Base-by-base conservation (phyloP, 2,329 filamentous ascomycete genomes). In the Diaporthe citriasiana region DNA sequence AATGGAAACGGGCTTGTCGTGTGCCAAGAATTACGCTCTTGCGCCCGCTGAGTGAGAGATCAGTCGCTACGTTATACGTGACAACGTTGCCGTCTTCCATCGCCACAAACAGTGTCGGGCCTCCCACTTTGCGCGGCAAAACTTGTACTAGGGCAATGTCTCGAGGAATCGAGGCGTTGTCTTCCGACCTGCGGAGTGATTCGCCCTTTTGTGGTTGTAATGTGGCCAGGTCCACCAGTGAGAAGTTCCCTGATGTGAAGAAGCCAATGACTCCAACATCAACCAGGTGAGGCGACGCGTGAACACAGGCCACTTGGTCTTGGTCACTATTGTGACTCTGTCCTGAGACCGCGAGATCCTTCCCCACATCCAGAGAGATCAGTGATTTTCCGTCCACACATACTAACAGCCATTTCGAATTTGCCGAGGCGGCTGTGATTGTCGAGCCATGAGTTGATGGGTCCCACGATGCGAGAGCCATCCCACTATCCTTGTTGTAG, bases 11-110 rank as follows among this genome's bases (percentile, higher is more conserved):
- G 2, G 96, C 94, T 77, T 97, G 93, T 75, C 95, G 93, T 19
- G 94, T 96, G 33, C 97, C 96, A 17, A 99, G 86, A 1, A 96
- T 91, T 33, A 97, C 92, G 78, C 92, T 95, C 81, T 95, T 98
- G 76, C 93, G 91, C 0, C 91, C 89, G 0, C 91, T 92, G 3
- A 98, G 84, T 0, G 89, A 85, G 74, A 89, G 90, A n/a, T 89
- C 89, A 45, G 56, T 78, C 0, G 94, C 89, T 47, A 98, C 88
- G 42, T 91, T 90, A 80, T 95, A 98, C 0, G 93, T 97, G 68
- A 97, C 89, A 0, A 99, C 93, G 75, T 93, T 94, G 5, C 97
- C 97, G 82, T 98, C 96, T 63, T 97, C 95, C 89, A 98, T 93
- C 17, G 96, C 94, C 42, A 98, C 89, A 75, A 99, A 93, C 0